phyloP scores from a whole-genome alignment of 768 basidiomycete species.

The Exsudoporus frostii region DNA sequence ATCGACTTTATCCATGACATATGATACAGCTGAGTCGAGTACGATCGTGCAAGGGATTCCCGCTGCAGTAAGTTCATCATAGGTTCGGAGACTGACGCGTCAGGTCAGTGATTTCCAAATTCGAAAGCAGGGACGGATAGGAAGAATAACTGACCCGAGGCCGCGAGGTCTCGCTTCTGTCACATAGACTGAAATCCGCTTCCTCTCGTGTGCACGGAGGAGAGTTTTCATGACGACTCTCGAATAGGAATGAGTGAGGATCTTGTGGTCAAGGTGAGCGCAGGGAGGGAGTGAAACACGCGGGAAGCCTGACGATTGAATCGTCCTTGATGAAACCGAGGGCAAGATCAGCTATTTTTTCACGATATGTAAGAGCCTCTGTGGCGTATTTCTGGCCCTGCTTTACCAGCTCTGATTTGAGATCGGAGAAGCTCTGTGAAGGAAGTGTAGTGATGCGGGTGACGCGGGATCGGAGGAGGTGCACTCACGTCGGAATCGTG shows the following conservation, averaged over 20 bases:
- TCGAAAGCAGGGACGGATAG: background rate
- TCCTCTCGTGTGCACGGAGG: constrained; percentile 83
- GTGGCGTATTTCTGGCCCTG: constrained; percentile 77
- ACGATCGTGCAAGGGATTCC: constrained; percentile 94
- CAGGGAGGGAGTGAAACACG: constrained; percentile 13
- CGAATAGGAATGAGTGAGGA: constrained; percentile 96
- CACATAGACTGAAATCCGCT: constrained; percentile 96
- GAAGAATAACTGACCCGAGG: constrained; percentile 60
- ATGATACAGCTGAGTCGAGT: constrained; percentile 94
- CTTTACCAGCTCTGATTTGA: constrained; percentile 78
- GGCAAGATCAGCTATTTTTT: constrained; percentile 85
- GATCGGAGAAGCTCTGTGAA: constrained; percentile 71
- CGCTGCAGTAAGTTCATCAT: constrained; percentile 78
- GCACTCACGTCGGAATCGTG: constrained; percentile 73
- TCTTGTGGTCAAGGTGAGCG: constrained; percentile 45
- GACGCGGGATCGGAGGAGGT: constrained; percentile 12
- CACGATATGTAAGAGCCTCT: constrained; percentile 80
- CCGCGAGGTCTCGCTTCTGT: constrained; percentile 92
- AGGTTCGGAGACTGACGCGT: constrained; percentile 76
- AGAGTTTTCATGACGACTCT: constrained; percentile 93
- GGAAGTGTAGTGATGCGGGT: constrained; percentile 5
- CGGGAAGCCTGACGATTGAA: constrained; percentile 60
- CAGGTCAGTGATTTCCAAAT: constrained; percentile 7
- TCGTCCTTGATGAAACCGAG: constrained; percentile 94
- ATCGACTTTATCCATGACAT: constrained; percentile 95